phyloP scores from a whole-genome alignment of 805 yeast species.

The Yamadazyma olivae region DNA sequence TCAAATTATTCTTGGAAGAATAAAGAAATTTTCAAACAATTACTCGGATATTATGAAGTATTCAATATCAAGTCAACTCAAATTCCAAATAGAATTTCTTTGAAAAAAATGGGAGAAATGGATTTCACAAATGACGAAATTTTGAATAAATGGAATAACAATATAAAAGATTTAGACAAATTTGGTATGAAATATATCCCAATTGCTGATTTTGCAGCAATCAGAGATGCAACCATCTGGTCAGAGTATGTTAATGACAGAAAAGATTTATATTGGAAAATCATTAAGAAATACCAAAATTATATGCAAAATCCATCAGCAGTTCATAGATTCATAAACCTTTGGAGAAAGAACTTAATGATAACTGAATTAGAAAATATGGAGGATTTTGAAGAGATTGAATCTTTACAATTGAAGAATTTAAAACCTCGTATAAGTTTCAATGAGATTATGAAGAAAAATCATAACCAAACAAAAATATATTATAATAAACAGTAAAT shows the following conservation, averaged over 20 bases:
- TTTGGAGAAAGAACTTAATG: conserved; percentile 18
- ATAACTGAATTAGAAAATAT: too few relatives aligned
- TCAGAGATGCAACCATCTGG: conserved; percentile 70
- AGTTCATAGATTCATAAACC: conserved; percentile 28
- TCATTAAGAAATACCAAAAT: conserved; percentile 48
- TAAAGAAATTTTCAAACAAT: conserved; percentile 58
- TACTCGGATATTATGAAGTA: conserved; percentile 56
- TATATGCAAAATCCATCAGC: conserved; percentile 36
- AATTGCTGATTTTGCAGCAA: conserved; percentile 81
- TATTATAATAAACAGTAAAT: too few relatives aligned
- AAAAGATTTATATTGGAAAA: conserved; percentile 50
- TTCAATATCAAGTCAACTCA: conserved; percentile 60
- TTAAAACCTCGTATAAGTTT: not conserved
- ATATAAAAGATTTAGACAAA: conserved; percentile 46
- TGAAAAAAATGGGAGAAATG: conserved; percentile 71
- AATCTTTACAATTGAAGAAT: not conserved
- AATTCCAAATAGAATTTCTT: conserved; percentile 67
- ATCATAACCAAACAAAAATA: too few relatives aligned
- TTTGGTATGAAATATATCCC: conserved; percentile 64
- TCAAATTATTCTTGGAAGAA: conserved; percentile 69
- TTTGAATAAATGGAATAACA: conserved; percentile 52
- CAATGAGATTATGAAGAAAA: too few relatives aligned
- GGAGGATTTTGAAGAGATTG: too few relatives aligned
- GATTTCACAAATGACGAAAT: conserved; percentile 51
- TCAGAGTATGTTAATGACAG: conserved; percentile 43